A percentile compares a stretch with the other conserved stretches of the same genome.
These are phyloP conservation scores for Zygoascus sp. DNA, from an alignment of 1,139 yeast species.

Conservation along the genomic window DNA sequence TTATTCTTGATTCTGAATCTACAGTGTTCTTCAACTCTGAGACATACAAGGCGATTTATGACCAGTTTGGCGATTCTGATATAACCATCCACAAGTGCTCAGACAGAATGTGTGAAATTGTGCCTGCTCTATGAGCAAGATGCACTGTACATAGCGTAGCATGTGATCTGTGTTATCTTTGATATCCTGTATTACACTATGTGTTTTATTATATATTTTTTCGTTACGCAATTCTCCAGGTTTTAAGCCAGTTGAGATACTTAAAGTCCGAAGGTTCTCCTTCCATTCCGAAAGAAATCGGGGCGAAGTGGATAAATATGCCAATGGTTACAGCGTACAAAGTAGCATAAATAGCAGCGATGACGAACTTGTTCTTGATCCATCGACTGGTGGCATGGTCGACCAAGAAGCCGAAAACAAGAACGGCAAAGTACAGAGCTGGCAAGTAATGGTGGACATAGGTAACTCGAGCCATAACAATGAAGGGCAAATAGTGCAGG, in stretches of 20 bases:
- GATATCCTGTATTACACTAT: constrained; percentile 1
- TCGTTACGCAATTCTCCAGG: constrained; percentile 58
- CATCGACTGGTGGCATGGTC: constrained; percentile 56
- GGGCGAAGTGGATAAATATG: constrained; percentile 67
- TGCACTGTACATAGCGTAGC: background rate
- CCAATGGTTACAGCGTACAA: constrained; percentile 59
- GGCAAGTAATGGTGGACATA: constrained; percentile 97
- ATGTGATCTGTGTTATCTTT: background rate
- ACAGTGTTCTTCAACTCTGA: constrained; percentile 17
- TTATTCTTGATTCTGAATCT: constrained; percentile 20
- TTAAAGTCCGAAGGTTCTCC: constrained; percentile 67
- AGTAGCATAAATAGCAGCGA: constrained; percentile 31
- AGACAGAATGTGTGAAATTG: constrained; percentile 19
- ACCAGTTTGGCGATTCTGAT: constrained; percentile 21
- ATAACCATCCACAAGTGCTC: constrained; percentile 23
- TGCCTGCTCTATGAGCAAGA: background rate
- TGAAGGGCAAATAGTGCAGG: constrained; percentile 84
- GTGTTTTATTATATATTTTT: background rate
- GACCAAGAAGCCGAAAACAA: constrained; percentile 69
- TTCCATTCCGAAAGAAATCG: constrained; percentile 84
- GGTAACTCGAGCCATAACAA: constrained; percentile 94
- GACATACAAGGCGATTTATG: constrained; percentile 24
- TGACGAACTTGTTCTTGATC: constrained; percentile 31
- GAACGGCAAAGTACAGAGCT: constrained; percentile 90
- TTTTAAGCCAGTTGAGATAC: constrained; percentile 67